Evolutionary conservation across 306 rosid genomes (phyloP).

Genomic region (Dalbergia oliveri): DNA sequence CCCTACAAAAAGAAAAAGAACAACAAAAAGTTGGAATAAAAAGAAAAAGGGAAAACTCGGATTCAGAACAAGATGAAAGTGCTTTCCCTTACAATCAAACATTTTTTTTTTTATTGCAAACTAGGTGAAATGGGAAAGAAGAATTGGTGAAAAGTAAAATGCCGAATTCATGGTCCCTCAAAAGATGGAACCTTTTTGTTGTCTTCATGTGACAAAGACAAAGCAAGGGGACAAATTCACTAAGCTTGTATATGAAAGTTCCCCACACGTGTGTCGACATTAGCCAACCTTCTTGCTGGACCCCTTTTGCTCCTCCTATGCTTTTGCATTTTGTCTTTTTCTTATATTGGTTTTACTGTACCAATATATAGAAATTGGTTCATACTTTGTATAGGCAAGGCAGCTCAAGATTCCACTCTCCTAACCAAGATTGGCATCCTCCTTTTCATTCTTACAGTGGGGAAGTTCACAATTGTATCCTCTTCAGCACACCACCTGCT

Average conservation of each 20-base stretch:
- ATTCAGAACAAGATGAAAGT: constrained; percentile 3
- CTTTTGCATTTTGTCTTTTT: constrained; percentile 35
- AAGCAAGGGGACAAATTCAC: constrained; percentile 34
- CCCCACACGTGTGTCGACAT: constrained; percentile 53
- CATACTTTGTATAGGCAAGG: constrained; percentile 37
- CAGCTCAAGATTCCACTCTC: constrained; percentile 49
- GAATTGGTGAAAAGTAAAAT: constrained; percentile 46
- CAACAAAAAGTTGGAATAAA: not conserved
- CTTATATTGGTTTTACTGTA: constrained; percentile 19
- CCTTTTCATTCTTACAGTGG: constrained; percentile 63
- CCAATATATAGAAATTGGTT: constrained; percentile 17
- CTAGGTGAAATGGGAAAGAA: constrained; percentile 47
- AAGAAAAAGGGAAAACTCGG: not conserved
- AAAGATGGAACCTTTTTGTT: constrained; percentile 42
- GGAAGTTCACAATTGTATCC: constrained; percentile 62
- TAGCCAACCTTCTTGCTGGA: not conserved
- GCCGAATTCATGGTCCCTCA: constrained; percentile 46
- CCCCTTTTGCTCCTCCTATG: not conserved
- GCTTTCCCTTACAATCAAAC: constrained; percentile 35
- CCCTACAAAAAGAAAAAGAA: not conserved
- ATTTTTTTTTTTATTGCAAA: constrained; percentile 29
- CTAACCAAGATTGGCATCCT: constrained; percentile 57
- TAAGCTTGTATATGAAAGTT: constrained; percentile 17
- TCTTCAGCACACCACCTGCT: constrained; percentile 62
- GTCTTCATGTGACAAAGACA: constrained; percentile 25